A percentile compares a stretch with the other conserved stretches of the same genome.
phyloP scores from a whole-genome alignment of 2,329 filamentous ascomycete genomes.

The Xenosphaeropsis pyriputrescens region DNA sequence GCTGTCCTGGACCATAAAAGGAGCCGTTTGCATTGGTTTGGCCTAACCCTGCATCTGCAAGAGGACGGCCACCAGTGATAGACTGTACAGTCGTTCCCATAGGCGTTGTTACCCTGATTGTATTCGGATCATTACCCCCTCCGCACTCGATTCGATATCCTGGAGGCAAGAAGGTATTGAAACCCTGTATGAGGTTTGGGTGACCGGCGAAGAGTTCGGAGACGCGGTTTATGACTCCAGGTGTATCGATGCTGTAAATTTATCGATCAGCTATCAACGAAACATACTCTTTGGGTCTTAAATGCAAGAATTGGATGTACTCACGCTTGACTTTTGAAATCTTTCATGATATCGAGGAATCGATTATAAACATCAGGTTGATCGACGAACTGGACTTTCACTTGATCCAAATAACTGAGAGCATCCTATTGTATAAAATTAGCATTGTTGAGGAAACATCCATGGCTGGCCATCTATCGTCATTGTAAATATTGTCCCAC shows the following conservation, averaged over 20 bases:
- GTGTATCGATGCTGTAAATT: constrained; percentile 67
- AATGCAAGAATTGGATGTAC: constrained; percentile 18
- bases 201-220: constrained; percentile 93
- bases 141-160: constrained; percentile 96
- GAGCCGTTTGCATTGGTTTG: constrained; percentile 12
- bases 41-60: constrained; percentile 19
- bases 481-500: no score
- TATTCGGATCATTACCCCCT: constrained; percentile 83
- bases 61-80: constrained; percentile 42
- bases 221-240: constrained; percentile 91
- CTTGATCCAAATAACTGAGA: constrained; percentile 91
- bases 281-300: no score
- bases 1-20: constrained; percentile 23
- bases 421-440: constrained; percentile 40
- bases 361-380: constrained; percentile 95
- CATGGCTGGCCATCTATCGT: no score
- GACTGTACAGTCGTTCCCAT: constrained; percentile 94
- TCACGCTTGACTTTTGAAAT: constrained; percentile 95
- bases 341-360: constrained; percentile 98
- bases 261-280: no score
- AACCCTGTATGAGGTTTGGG: constrained; percentile 89
- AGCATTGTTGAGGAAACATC: constrained; percentile 5
- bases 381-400: constrained; percentile 95
- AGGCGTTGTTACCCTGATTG: constrained; percentile 90
- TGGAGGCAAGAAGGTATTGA: constrained; percentile 93